These are phyloP conservation scores for Cyberlindnera xylosilytica DNA, from an alignment of 805 yeast genomes.

Conservation along the genomic window DNA sequence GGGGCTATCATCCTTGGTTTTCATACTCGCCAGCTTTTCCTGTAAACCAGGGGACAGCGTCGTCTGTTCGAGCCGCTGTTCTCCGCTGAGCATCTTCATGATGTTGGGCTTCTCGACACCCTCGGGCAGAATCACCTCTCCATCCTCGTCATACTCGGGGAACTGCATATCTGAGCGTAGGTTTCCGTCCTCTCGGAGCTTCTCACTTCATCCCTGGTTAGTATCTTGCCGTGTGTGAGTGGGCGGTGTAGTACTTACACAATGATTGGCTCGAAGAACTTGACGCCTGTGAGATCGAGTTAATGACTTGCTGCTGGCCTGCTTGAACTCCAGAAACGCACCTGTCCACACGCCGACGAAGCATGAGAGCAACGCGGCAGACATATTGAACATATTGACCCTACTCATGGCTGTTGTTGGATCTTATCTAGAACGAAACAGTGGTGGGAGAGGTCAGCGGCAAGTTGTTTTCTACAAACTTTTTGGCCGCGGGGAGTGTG, in stretches of 20 bases:
- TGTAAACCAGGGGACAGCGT: slow-evolving; percentile 12
- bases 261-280: slow-evolving; percentile 72
- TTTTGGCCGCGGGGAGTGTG: too few species aligned
- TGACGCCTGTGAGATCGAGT: slow-evolving; percentile 38
- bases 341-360: slow-evolving; percentile 46
- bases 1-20: background rate
- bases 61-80: slow-evolving; percentile 13
- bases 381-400: slow-evolving; percentile 27
- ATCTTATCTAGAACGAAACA: too few species aligned
- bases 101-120: slow-evolving; percentile 16
- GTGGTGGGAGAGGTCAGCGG: too few species aligned
- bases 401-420: slow-evolving; percentile 26
- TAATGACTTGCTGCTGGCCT: slow-evolving; percentile 1
- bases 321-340: slow-evolving; percentile 9
- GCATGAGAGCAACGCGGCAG: slow-evolving; percentile 24
- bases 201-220: slow-evolving; percentile 41
- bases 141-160: slow-evolving; percentile 49
- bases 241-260: slow-evolving; percentile 42
- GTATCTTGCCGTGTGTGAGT: background rate
- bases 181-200: slow-evolving; percentile 60
- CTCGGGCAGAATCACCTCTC: slow-evolving; percentile 31
- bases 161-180: slow-evolving; percentile 57
- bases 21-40: slow-evolving; percentile 3
- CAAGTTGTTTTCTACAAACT: too few species aligned
- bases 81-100: slow-evolving; percentile 10